These are phyloP conservation scores for Casuarina cunninghamiana DNA, from an alignment of 306 rosid species.

Conservation along the genomic window DNA sequence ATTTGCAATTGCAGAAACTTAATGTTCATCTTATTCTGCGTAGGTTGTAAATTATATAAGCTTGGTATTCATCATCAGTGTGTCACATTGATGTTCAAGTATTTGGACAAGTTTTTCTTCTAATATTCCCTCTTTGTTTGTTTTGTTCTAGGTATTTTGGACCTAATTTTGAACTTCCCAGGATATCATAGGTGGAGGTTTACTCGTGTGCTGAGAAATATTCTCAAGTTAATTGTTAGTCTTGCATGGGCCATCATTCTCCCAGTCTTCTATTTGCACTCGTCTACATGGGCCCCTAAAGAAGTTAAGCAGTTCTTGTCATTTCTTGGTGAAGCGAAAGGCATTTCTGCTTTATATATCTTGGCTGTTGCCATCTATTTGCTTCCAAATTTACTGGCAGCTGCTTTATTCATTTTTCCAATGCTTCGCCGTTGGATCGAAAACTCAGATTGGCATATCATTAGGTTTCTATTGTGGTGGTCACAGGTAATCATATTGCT, in stretches of 20 bases:
- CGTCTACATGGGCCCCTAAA: conserved; percentile 41
- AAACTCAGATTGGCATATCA: conserved; percentile 92
- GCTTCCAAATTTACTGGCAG: conserved; percentile 80
- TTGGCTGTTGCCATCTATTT: conserved; percentile 75
- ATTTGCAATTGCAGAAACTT: background rate
- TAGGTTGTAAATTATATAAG: background rate
- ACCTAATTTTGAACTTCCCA: conserved; percentile 77
- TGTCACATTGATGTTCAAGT: background rate
- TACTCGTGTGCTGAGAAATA: conserved; percentile 65
- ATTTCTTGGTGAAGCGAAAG: conserved; percentile 47
- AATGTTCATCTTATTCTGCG: background rate
- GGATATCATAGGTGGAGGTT: conserved; percentile 89
- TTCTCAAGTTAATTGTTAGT: conserved; percentile 78
- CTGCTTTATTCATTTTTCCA: conserved; percentile 75
- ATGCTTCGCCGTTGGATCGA: conserved; percentile 99
- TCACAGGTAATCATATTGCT: conserved; percentile 66
- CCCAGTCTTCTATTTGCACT: conserved; percentile 67
- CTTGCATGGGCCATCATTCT: conserved; percentile 80
- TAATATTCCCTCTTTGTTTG: conserved; percentile 16
- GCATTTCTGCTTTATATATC: conserved; percentile 72
- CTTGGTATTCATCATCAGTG: conserved; percentile 1
- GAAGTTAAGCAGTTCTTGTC: conserved; percentile 44
- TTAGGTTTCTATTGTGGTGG: conserved; percentile 96
- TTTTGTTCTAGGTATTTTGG: conserved; percentile 69
- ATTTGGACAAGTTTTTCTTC: background rate